phyloP scores from a whole-genome alignment of 1,139 yeast species.

The Ogataea hybrid region DNA sequence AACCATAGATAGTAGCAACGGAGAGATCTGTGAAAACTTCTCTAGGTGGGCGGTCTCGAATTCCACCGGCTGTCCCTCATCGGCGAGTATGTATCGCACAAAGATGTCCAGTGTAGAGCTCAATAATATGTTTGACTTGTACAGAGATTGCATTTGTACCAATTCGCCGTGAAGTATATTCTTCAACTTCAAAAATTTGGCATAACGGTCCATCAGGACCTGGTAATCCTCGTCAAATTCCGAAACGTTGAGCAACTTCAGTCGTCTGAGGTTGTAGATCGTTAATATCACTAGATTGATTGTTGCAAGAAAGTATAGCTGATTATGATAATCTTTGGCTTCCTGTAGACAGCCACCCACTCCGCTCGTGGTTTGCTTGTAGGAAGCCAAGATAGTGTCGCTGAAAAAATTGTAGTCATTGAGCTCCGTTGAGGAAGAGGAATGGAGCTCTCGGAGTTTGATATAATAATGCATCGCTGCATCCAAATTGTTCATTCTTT shows the following conservation, averaged over 20 bases:
- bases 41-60: constrained; percentile 6
- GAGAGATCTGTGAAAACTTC: constrained; percentile 19
- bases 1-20: constrained; percentile 24
- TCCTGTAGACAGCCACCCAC: constrained; percentile 22
- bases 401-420: constrained; percentile 21
- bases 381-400: constrained; percentile 21
- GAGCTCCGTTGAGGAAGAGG: constrained; percentile 19
- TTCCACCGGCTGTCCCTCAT: neutral
- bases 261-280: constrained; percentile 16
- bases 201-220: constrained; percentile 19
- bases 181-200: constrained; percentile 18
- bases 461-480: constrained; percentile 40
- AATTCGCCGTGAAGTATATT: constrained; percentile 14
- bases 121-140: constrained; percentile 12
- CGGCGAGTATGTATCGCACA: constrained; percentile 5
- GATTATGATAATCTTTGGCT: constrained; percentile 20
- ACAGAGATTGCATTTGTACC: constrained; percentile 4
- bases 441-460: constrained; percentile 30
- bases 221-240: constrained; percentile 24
- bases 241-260: constrained; percentile 15
- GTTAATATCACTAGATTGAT: constrained; percentile 23
- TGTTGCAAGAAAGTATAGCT: constrained; percentile 22
- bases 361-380: constrained; percentile 22
- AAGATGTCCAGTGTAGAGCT: constrained; percentile 16
- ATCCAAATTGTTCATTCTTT: constrained; percentile 36